Percentiles rank a stretch among this genome's conserved stretches.
Evolutionary conservation across 2,329 filamentous ascomycete genomes (phyloP).

Genomic region (Verticillium tricorpus): DNA sequence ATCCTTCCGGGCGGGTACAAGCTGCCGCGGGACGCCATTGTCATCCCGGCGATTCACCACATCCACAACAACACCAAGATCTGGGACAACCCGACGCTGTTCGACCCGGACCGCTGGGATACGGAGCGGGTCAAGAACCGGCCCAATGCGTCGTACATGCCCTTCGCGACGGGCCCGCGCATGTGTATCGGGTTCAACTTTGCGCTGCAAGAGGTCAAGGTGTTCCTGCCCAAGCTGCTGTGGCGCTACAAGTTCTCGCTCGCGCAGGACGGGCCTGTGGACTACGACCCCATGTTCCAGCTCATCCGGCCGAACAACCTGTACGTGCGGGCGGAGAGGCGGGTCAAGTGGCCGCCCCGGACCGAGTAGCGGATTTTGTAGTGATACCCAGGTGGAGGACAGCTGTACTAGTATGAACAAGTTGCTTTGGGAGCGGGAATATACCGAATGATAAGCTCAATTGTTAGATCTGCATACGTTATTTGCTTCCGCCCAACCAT

Average conservation of each 20-base stretch:
- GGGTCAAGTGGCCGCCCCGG: constrained; percentile 42
- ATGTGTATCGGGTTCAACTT: constrained; percentile 64
- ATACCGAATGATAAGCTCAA: no score
- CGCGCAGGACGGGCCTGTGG: constrained; percentile 45
- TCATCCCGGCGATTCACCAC: constrained; percentile 48
- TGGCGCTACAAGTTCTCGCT: constrained; percentile 52
- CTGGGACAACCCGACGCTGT: constrained; percentile 54
- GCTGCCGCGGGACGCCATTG: constrained; percentile 44
- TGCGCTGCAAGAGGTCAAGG: constrained; percentile 56
- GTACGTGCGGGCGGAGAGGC: constrained; percentile 44
- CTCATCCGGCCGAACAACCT: constrained; percentile 51
- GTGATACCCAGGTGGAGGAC: not conserved
- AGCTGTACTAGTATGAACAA: not conserved
- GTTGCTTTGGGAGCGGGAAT: not conserved
- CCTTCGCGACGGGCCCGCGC: constrained; percentile 53
- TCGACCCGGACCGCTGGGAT: constrained; percentile 58
- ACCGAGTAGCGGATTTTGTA: constrained; percentile 4
- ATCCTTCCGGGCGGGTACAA: constrained; percentile 56
- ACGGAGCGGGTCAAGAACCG: constrained; percentile 46
- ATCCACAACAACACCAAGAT: constrained; percentile 48
- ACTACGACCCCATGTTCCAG: constrained; percentile 58
- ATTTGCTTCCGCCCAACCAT: not conserved
- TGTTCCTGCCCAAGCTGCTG: constrained; percentile 53
- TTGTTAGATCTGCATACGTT: not conserved
- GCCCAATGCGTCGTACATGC: constrained; percentile 49